Base-by-base conservation (phyloP, 2,329 filamentous ascomycete species). In the Colletotrichum lini region DNA sequence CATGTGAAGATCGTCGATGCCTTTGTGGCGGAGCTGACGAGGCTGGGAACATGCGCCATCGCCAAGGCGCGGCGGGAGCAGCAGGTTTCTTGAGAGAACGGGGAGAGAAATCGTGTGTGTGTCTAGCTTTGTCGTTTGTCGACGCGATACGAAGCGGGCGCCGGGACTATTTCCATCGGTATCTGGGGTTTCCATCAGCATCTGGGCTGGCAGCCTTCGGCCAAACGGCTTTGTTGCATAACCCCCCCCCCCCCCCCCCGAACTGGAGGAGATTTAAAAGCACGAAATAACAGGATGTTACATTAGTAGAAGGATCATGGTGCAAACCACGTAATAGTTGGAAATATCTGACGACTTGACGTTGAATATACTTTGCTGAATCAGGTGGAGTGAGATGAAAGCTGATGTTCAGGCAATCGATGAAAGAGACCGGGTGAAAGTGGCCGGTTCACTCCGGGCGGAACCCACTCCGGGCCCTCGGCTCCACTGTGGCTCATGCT, bases 1-100 rank as follows among this genome's bases (percentile, higher is more conserved):
- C 81, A 85, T 26, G 75, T 86, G 42, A 80, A 80, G 38, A 73
- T 82, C 15, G 77, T 87, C 16, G 80, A 84, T 1, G 79, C 81
- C 2, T 86, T 87, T 49, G 80, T 85, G 1, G 76, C 75, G 0
- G 85, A 87, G 72, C 72, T 87, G 9, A 79, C 80, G n/a, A 75
- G 82, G 13, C 77, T 87, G 3, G 83, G 81, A 0, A 80, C 79
- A 3, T 82, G 82, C 70, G 85, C 85, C 5, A 83, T 86, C 65
- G 52, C 45, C 3, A 71, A 71, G 53, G 68, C 65, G n/a, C 44
- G 47, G 30, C 26, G 52, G 6, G 65, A 63, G 23, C 12, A 54
- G 8, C n/a, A 58, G 23, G 18, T 26, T 12, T 21, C 16, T 7
- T 50, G n/a, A 57, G 3, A 40, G 5, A 26, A 12, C 2, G 4